These are phyloP conservation scores for Coniosporium tulheliwenetii DNA, from an alignment of 2,329 filamentous ascomycete species.

Conservation along the genomic window DNA sequence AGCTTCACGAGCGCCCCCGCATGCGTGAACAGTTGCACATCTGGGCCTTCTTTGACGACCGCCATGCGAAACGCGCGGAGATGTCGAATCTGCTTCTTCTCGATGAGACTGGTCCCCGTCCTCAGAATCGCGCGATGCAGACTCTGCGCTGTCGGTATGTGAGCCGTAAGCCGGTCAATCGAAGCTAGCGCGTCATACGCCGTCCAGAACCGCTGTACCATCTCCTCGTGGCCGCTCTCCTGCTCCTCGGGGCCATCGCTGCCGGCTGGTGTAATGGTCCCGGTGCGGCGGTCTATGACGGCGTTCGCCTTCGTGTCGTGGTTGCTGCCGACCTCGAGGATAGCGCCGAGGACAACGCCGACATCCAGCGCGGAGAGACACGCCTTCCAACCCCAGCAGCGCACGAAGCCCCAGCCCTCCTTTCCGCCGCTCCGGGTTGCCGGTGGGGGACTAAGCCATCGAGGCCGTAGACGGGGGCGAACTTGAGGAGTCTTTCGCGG, in stretches of 20 bases:
- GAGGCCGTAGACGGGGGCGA: conserved; percentile 82
- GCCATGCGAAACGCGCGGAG: conserved; percentile 87
- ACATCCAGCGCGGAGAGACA: conserved; percentile 89
- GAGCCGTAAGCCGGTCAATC: conserved; percentile 59
- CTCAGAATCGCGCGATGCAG: conserved; percentile 86
- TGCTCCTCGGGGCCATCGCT: conserved; percentile 14
- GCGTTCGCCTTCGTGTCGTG: conserved; percentile 5
- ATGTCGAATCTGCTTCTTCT: conserved; percentile 88
- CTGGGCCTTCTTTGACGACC: conserved; percentile 87
- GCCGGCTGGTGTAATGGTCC: conserved; percentile 4
- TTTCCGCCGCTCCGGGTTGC: conserved; percentile 60
- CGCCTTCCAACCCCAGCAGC: conserved; percentile 95
- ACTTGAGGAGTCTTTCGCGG: conserved; percentile 73
- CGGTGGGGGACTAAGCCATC: conserved; percentile 80
- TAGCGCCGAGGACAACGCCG: conserved; percentile 78
- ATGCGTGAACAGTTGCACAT: conserved; percentile 81
- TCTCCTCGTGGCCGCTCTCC: conserved; percentile 8
- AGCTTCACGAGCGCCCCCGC: conserved; percentile 87
- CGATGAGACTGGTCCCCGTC: conserved; percentile 78
- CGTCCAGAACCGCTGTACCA: conserved; percentile 35
- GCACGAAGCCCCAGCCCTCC: conserved; percentile 92
- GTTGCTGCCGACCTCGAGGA: conserved; percentile 68
- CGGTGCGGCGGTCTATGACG: conserved; percentile 2
- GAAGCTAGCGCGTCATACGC: conserved; percentile 39
- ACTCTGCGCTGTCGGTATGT: conserved; percentile 71